Conservation (phyloP, 169 alveolate species). For the Amoebophrya sp. region DNA sequence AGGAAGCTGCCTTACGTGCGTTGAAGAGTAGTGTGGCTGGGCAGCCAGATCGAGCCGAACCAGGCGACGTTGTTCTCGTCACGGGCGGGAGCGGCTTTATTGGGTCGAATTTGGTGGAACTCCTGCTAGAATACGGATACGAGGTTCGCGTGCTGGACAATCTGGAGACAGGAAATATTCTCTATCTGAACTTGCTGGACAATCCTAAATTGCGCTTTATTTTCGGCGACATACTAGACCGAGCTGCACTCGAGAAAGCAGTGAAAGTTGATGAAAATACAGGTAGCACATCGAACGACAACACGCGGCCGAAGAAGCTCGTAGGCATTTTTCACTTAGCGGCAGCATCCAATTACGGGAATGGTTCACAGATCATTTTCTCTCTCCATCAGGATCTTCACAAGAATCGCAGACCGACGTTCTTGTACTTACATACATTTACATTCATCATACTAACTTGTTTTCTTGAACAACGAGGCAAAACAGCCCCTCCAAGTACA, state of each 20-base stretch:
- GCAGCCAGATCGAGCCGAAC: too few species aligned
- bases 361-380: too few species aligned
- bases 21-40: too few species aligned
- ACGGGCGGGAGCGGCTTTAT: constrained; percentile 31
- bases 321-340: constrained; percentile 46
- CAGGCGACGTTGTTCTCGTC: neutral
- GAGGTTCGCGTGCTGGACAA: constrained; percentile 42
- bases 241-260: neutral
- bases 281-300: neutral
- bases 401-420: too few species aligned
- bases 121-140: constrained; percentile 38
- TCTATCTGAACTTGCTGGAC: neutral
- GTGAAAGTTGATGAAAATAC: neutral
- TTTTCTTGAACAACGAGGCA: too few species aligned
- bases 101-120: constrained; percentile 47
- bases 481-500: too few species aligned
- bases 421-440: too few species aligned
- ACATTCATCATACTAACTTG: too few species aligned
- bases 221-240: constrained; percentile 45
- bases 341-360: constrained; percentile 50
- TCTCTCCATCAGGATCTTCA: too few species aligned
- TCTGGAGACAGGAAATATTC: constrained; percentile 40
- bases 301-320: constrained; percentile 28
- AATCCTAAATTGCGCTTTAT: constrained; percentile 39
- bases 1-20: too few species aligned